Conservation (phyloP, 352 stramenopile genomes). For the Phytophthora meadii region DNA sequence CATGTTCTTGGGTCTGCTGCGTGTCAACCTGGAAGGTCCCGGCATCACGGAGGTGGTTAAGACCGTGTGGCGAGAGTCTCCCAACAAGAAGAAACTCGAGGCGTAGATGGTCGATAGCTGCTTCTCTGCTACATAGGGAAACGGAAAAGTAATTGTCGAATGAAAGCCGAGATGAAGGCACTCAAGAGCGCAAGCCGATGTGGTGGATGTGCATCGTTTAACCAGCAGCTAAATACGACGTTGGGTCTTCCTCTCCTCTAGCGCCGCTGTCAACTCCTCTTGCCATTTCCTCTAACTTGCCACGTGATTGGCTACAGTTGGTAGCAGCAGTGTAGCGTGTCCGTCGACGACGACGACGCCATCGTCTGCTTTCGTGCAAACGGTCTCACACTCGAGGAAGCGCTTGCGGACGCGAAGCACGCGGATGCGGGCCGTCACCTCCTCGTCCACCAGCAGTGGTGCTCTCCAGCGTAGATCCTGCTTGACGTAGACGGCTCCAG, state of each 20-base stretch:
- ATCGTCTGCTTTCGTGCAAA: conserved; percentile 55
- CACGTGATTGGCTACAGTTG: conserved; percentile 13
- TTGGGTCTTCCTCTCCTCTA: not conserved
- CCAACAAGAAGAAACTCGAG: conserved; percentile 66
- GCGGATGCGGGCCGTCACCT: conserved; percentile 62
- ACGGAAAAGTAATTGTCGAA: conserved; percentile 14
- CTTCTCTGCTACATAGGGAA: not conserved
- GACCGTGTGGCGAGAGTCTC: conserved; percentile 83
- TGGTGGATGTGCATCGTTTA: conserved; percentile 22
- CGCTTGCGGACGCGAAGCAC: conserved; percentile 68
- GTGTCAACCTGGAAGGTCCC: conserved; percentile 84
- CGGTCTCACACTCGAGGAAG: conserved; percentile 79
- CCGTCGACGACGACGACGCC: conserved; percentile 72
- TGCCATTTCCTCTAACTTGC: not conserved
- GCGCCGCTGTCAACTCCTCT: not conserved
- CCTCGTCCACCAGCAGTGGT: conserved; percentile 71
- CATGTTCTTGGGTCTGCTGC: conserved; percentile 85
- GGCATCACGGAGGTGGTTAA: conserved; percentile 90
- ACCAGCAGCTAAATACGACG: conserved; percentile 23
- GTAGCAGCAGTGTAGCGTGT: conserved; percentile 70
- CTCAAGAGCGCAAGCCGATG: conserved; percentile 8
- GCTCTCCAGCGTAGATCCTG: conserved; percentile 74
- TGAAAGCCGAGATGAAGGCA: conserved; percentile 33
- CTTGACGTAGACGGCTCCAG: conserved; percentile 77
- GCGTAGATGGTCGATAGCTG: conserved; percentile 26